Evolutionary conservation across 176 grass and related monocot genomes (phyloP).

Genomic region (Oryza nivara): DNA sequence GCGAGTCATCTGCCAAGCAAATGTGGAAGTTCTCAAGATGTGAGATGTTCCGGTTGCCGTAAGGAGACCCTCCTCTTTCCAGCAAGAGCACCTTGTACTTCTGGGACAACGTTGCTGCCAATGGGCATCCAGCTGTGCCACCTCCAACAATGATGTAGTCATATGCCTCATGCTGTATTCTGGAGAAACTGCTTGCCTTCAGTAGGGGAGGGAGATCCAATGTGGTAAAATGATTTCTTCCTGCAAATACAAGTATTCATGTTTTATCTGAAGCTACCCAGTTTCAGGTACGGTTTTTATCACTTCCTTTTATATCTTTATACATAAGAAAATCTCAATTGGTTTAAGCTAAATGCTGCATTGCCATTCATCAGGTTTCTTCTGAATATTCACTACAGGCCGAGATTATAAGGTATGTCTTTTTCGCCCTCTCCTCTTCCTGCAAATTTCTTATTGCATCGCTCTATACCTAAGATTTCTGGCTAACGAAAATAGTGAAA

Average conservation of each 20-base stretch:
- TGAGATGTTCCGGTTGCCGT: conserved; percentile 88
- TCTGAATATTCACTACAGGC: conserved; percentile 13
- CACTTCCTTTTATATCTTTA: conserved; percentile 6
- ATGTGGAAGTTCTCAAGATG: conserved; percentile 91
- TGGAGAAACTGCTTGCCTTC: conserved; percentile 71
- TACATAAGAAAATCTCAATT: neutral
- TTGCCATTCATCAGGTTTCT: conserved; percentile 33
- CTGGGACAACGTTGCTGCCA: conserved; percentile 80
- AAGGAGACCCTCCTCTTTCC: conserved; percentile 85
- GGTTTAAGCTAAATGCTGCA: conserved; percentile 3
- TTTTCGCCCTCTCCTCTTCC: neutral
- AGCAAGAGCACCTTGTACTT: conserved; percentile 80
- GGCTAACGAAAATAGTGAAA: conserved; percentile 23
- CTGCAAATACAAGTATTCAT: conserved; percentile 57
- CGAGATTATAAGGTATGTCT: neutral
- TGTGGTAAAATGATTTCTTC: conserved; percentile 38
- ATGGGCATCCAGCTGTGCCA: conserved; percentile 82
- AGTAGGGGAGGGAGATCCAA: conserved; percentile 50
- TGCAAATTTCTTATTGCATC: neutral
- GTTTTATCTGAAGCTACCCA: conserved; percentile 9
- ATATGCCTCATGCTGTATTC: conserved; percentile 42
- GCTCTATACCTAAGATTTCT: neutral
- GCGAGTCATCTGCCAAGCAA: conserved; percentile 62
- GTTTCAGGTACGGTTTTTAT: conserved; percentile 21
- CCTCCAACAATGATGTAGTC: conserved; percentile 92